Conservation (phyloP, 805 yeast genomes). For the Sungouiozyma intestinalis region DNA sequence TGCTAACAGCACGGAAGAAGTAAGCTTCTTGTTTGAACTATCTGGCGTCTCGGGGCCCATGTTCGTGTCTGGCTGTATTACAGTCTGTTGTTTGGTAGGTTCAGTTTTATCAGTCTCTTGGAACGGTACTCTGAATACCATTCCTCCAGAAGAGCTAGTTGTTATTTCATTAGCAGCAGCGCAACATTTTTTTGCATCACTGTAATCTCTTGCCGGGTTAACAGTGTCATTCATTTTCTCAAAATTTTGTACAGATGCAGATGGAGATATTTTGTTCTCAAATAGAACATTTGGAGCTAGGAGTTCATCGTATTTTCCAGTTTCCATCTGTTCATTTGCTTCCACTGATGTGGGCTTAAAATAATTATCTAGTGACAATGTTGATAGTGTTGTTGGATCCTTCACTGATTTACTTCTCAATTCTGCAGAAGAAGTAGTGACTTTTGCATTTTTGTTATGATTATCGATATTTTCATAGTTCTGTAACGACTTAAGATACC, state of each 20-base stretch:
- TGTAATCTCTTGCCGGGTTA: neutral
- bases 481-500: constrained; percentile 46
- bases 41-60: neutral
- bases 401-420: neutral
- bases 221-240: neutral
- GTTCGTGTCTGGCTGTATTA: neutral
- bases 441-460: constrained; percentile 2
- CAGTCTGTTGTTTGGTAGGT: too few species aligned
- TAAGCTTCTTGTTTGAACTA: neutral
- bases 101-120: constrained; percentile 33
- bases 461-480: constrained; percentile 20
- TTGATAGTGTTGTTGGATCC: constrained; percentile 9
- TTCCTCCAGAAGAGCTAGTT: constrained; percentile 25
- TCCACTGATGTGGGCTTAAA: neutral
- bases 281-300: neutral
- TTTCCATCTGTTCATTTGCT: neutral
- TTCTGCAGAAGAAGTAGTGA: neutral
- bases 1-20: constrained; percentile 11
- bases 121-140: constrained; percentile 56
- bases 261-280: constrained; percentile 4
- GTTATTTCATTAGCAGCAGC: neutral
- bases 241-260: constrained; percentile 1
- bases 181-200: neutral
- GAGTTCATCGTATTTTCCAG: neutral
- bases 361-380: constrained; percentile 8